Conservation (phyloP, 805 yeast genomes). For the Monosporozyma unispora region DNA sequence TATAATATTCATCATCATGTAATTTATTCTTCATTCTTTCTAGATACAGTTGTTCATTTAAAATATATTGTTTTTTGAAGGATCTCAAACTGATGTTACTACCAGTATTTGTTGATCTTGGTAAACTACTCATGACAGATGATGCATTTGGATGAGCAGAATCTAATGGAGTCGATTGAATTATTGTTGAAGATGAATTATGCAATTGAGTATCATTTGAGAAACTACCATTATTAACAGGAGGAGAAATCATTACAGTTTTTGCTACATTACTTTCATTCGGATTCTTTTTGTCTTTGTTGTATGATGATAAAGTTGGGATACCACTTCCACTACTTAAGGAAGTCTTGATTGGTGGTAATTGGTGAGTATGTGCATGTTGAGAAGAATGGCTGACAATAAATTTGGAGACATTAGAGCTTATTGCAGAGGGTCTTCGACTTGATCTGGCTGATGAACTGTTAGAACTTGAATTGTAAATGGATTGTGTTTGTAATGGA, state of each 20-base stretch:
- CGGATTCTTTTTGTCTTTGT: not conserved
- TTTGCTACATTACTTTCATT: not conserved
- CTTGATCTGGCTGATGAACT: constrained; percentile 4
- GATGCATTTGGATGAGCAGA: not conserved
- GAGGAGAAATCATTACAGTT: constrained; percentile 3
- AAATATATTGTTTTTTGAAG: constrained; percentile 23
- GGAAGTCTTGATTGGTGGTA: constrained; percentile 1
- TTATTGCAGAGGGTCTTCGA: constrained; percentile 6
- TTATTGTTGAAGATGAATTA: not conserved
- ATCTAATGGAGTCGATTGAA: not conserved
- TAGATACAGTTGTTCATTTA: constrained; percentile 62
- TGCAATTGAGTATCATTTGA: not conserved
- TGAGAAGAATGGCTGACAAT: not conserved
- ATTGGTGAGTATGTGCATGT: constrained; percentile 1
- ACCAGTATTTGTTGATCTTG: not conserved
- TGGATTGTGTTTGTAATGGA: not conserved
- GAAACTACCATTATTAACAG: not conserved
- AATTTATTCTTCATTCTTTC: constrained; percentile 52
- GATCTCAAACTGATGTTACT: constrained; percentile 8
- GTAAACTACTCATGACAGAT: not conserved
- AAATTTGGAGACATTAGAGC: constrained; percentile 1
- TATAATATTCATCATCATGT: constrained; percentile 57
- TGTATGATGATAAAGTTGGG: not conserved
- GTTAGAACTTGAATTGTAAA: constrained; percentile 37
- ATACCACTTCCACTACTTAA: constrained; percentile 2